Percentiles rank a stretch among this genome's conserved stretches.
Conservation (phyloP, 495 filamentous ascomycete species). For the Aspergillus sclerotiicarbonarius region DNA sequence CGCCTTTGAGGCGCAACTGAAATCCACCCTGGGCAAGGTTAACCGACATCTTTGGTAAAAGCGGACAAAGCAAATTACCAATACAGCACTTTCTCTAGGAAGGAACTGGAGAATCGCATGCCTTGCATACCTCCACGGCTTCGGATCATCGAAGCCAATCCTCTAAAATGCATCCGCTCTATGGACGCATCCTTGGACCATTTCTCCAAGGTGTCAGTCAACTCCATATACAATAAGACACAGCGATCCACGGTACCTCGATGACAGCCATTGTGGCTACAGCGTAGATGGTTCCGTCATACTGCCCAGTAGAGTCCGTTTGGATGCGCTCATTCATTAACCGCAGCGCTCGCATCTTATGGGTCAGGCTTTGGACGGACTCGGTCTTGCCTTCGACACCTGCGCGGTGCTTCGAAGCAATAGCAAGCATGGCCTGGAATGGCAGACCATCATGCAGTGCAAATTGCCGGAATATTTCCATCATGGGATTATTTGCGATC, state of each 20-base stretch:
- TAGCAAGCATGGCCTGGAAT: slow-evolving; percentile 32
- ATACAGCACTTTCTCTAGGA: slow-evolving; percentile 28
- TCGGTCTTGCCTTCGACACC: slow-evolving; percentile 28
- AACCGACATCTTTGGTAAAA: neutral
- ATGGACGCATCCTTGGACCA: slow-evolving; percentile 32
- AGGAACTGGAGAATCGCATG: slow-evolving; percentile 21
- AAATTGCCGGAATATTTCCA: slow-evolving; percentile 29
- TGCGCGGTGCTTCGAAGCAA: slow-evolving; percentile 30
- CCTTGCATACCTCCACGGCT: slow-evolving; percentile 28
- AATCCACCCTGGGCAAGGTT: slow-evolving; percentile 25
- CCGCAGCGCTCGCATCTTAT: slow-evolving; percentile 28
- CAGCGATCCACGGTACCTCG: slow-evolving; percentile 19
- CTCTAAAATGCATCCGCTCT: slow-evolving; percentile 30
- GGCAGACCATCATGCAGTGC: slow-evolving; percentile 26
- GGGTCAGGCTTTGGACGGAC: slow-evolving; percentile 30
- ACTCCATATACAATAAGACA: neutral
- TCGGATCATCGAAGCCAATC: slow-evolving; percentile 27
- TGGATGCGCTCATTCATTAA: slow-evolving; percentile 31
- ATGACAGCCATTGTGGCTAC: slow-evolving; percentile 35
- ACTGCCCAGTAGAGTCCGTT: slow-evolving; percentile 17
- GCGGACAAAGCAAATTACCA: slow-evolving; percentile 16
- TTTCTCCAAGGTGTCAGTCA: slow-evolving; percentile 23
- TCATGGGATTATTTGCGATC: slow-evolving; percentile 24
- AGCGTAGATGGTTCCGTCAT: slow-evolving; percentile 28
- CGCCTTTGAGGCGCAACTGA: slow-evolving; percentile 28